Conservation (phyloP, 768 basidiomycete species). For the Lentinula detonsa region DNA sequence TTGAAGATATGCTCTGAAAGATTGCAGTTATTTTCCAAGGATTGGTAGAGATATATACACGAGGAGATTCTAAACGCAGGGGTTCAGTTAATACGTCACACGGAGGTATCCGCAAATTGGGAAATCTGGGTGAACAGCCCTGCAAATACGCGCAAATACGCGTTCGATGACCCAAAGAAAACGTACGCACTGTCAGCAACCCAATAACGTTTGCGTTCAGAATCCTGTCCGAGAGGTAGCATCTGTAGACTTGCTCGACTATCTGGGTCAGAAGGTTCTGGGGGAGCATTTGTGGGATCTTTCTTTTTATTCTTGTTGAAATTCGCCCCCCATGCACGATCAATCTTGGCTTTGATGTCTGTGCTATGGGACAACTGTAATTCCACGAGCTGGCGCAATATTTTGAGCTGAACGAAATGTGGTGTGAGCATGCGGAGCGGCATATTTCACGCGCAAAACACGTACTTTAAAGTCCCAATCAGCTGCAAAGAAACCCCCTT, state of each 20-base stretch:
- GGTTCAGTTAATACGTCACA: constrained; percentile 20
- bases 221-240: constrained; percentile 73
- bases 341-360: constrained; percentile 66
- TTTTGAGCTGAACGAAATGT: constrained; percentile 53
- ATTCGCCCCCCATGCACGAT: constrained; percentile 82
- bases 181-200: constrained; percentile 80
- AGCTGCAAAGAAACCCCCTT: constrained; percentile 75
- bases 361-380: constrained; percentile 67
- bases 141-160: constrained; percentile 76
- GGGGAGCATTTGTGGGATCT: constrained; percentile 48
- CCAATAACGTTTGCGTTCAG: constrained; percentile 77
- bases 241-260: constrained; percentile 63
- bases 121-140: constrained; percentile 15
- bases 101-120: constrained; percentile 9
- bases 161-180: constrained; percentile 23
- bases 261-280: constrained; percentile 54
- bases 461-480: constrained; percentile 80
- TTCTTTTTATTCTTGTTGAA: constrained; percentile 85
- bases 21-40: constrained; percentile 86
- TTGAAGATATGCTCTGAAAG: constrained; percentile 65
- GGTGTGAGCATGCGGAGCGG: constrained; percentile 12
- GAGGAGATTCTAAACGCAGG: constrained; percentile 64
- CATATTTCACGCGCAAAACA: constrained; percentile 16
- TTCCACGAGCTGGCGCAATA: constrained; percentile 81
- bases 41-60: constrained; percentile 79